Percentiles rank a stretch among this genome's conserved stretches.
Evolutionary conservation across 305 asterid genomes (phyloP).

Genomic region (Fraxinus ornus): DNA sequence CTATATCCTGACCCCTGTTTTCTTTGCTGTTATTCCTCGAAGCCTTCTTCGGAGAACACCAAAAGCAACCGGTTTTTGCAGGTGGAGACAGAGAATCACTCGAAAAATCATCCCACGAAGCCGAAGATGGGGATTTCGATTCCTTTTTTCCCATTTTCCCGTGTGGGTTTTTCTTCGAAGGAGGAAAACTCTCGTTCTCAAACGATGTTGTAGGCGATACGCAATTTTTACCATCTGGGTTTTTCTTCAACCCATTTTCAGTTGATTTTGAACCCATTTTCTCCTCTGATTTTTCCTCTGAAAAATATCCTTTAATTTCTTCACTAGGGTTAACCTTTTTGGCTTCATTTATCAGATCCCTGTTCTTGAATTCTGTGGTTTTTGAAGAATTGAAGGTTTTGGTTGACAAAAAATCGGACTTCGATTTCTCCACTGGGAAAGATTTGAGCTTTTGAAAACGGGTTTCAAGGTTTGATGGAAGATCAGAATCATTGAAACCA

Average conservation of each 20-base stretch:
- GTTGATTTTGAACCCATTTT: not conserved
- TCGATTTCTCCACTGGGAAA: conserved; percentile 49
- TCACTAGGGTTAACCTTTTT: conserved; percentile 12
- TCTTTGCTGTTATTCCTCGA: conserved; percentile 49
- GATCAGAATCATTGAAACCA: conserved; percentile 54
- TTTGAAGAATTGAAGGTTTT: conserved; percentile 32
- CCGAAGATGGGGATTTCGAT: conserved; percentile 32
- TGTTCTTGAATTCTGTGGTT: conserved; percentile 21
- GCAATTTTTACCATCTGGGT: conserved; percentile 26
- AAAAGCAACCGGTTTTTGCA: conserved; percentile 61
- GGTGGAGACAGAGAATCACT: conserved; percentile 64
- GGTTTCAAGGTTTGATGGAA: conserved; percentile 73
- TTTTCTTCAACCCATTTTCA: conserved; percentile 33
- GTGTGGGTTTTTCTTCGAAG: conserved; percentile 31
- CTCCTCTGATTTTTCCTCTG: conserved; percentile 13
- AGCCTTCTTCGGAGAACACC: conserved; percentile 69
- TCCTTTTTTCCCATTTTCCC: conserved; percentile 24
- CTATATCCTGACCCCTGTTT: conserved; percentile 34
- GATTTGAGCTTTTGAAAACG: conserved; percentile 89
- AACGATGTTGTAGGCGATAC: conserved; percentile 28
- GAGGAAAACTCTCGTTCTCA: conserved; percentile 29
- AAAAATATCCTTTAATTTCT: not conserved
- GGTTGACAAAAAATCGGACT: conserved; percentile 28
- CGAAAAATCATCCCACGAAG: conserved; percentile 37
- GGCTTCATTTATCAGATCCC: conserved; percentile 14